phyloP scores from a whole-genome alignment of 2,329 filamentous ascomycete species.

The Apiospora marii region DNA sequence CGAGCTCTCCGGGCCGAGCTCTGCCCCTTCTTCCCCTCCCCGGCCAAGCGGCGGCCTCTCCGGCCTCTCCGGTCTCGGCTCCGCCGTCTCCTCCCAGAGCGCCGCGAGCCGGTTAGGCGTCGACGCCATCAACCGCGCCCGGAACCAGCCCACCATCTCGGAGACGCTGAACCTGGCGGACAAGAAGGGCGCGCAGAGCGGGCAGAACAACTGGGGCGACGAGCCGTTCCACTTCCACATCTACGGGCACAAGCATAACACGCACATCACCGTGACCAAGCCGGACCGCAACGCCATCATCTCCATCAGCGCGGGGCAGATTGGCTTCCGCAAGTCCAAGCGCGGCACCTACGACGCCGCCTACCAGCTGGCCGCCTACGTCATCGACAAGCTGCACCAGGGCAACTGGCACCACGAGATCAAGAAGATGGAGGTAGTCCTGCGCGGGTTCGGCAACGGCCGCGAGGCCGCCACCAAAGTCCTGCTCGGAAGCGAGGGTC shows the following conservation, averaged over 20 bases:
- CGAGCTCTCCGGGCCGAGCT: neutral
- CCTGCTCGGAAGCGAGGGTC: slow-evolving; percentile 85
- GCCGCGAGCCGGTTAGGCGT: neutral
- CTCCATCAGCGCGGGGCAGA: slow-evolving; percentile 81
- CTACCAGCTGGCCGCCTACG: slow-evolving; percentile 86
- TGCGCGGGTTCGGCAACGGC: slow-evolving; percentile 86
- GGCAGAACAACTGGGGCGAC: slow-evolving; percentile 42
- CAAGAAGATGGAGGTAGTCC: slow-evolving; percentile 76
- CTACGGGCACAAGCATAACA: slow-evolving; percentile 91
- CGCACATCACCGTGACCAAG: slow-evolving; percentile 87
- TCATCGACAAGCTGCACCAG: slow-evolving; percentile 85
- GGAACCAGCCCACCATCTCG: slow-evolving; percentile 28
- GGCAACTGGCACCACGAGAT: slow-evolving; percentile 80
- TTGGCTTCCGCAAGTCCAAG: slow-evolving; percentile 87
- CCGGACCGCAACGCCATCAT: slow-evolving; percentile 83
- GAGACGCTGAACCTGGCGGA: slow-evolving; percentile 33
- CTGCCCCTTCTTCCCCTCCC: neutral
- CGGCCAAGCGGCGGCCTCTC: neutral
- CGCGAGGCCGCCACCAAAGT: slow-evolving; percentile 92
- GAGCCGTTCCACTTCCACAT: slow-evolving; percentile 88
- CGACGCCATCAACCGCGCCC: slow-evolving; percentile 4
- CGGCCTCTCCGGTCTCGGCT: neutral
- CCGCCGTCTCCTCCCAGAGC: neutral
- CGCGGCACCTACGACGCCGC: slow-evolving; percentile 88
- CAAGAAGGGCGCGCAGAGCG: slow-evolving; percentile 35